A percentile compares a stretch with the other conserved stretches of the same genome.
Evolutionary conservation across 2,329 filamentous ascomycete genomes (phyloP).

Genomic region (Colletotrichum lindemuthianum): DNA sequence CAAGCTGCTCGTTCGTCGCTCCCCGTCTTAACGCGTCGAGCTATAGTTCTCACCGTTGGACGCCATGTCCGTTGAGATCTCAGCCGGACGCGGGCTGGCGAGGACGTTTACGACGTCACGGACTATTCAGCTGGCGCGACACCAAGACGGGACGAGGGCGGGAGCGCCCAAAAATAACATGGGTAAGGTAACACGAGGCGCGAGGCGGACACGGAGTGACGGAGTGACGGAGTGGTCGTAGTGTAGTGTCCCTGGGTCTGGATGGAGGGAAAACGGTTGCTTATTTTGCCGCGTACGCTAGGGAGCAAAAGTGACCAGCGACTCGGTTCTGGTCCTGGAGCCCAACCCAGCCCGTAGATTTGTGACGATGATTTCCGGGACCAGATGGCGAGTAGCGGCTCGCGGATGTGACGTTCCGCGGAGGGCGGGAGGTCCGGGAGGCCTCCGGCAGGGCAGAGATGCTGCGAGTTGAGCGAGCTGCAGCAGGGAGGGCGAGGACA

Average conservation of each 20-base stretch:
- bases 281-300: constrained; percentile 13
- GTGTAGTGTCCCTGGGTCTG: background rate
- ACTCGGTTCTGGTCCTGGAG: constrained; percentile 4
- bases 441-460: constrained; percentile 22
- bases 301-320: background rate
- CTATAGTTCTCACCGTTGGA: constrained; percentile 13
- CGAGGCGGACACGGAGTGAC: no score
- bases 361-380: constrained; percentile 18
- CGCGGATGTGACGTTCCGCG: constrained; percentile 16
- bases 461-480: background rate
- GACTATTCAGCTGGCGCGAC: background rate
- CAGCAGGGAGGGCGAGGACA: constrained; percentile 2
- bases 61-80: background rate
- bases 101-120: background rate
- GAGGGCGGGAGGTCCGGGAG: constrained; percentile 19
- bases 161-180: constrained; percentile 15
- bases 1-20: constrained; percentile 5
- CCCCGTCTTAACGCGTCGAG: background rate
- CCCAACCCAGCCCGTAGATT: background rate
- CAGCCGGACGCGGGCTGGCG: background rate
- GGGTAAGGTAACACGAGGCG: constrained; percentile 22
- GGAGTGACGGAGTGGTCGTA: no score
- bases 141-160: background rate
- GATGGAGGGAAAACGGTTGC: background rate
- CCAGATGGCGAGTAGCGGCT: background rate